Evolutionary conservation across 1,139 yeast genomes (phyloP), one percentile per base, ranked within the genome.

Genomic region (Blastobotrys aristatus): DNA sequence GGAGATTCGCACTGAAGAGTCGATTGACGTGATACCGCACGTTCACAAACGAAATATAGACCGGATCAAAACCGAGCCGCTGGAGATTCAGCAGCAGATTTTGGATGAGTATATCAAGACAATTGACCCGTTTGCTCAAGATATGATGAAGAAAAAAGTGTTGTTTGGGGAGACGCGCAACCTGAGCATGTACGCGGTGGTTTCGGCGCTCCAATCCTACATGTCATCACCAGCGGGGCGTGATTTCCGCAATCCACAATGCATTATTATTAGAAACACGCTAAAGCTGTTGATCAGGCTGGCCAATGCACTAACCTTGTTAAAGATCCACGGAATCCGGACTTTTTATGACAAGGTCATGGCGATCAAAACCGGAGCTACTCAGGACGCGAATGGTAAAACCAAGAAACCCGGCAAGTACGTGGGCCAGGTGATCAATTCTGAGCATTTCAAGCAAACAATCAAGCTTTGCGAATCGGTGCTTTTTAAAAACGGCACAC

Each of bases 1-100:
- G 36, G 97, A 90, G 63, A 80, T 90, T 20, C 71, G 97, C 51
- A 86, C 97, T 0, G 98, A 94, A 60, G 78, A 77, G 42, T 84
- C 94, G 56, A 73, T 80, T 24, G 97, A 94, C 63, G 84, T 89
- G n/a, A 70, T 73, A 14, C 80, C 75, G 58, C 88, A 90, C 60
- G 81, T 90, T 73, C 89, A 86, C 59, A 67, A 71, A n/a, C 84
- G 86, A 51, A 74, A 72, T 20, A 72, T 84, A 10, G 82, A 77
- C 26, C 74, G 83, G 58, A 67, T 84, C 5, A 73, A 75, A 8
- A 80, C 87, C 5, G 75, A 70, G 1, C 65, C 72, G 13, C 75
- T 80, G 2, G 66, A 68, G 1, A 84, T 82, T 26, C 80, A 82
- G 53, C 65, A 68, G 18, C 76, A 73, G 26, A 70, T 84, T 1